Percentiles rank a stretch among this genome's conserved stretches.
Evolutionary conservation across 495 filamentous ascomycete species (phyloP).

Genomic region (Xylaria acuta): DNA sequence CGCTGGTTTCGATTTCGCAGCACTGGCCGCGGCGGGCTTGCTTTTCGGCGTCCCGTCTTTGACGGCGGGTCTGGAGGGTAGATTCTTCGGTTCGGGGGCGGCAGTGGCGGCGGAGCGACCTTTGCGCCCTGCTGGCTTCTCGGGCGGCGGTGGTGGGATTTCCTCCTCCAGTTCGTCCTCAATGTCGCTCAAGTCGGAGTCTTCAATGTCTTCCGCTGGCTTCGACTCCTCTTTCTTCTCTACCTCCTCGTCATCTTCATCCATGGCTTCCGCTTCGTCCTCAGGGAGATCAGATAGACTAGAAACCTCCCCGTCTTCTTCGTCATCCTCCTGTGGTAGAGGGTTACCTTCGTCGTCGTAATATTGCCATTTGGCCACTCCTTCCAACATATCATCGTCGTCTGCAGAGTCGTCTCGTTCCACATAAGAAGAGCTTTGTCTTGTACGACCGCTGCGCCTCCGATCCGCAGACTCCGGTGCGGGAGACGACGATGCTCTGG

Average conservation of each 20-base stretch:
- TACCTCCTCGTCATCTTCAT: slow-evolving; percentile 31
- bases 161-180: slow-evolving; percentile 36
- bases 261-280: slow-evolving; percentile 37
- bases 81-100: slow-evolving; percentile 29
- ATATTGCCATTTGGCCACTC: slow-evolving; percentile 63
- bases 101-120: slow-evolving; percentile 29
- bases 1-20: slow-evolving; percentile 34
- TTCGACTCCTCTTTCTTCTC: slow-evolving; percentile 28
- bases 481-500: slow-evolving; percentile 39
- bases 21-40: slow-evolving; percentile 32
- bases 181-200: slow-evolving; percentile 38
- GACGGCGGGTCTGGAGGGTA: slow-evolving; percentile 35
- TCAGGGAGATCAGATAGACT: slow-evolving; percentile 34
- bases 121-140: slow-evolving; percentile 35
- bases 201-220: slow-evolving; percentile 24
- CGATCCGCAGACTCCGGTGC: slow-evolving; percentile 44
- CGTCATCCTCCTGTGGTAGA: slow-evolving; percentile 32
- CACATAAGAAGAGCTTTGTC: slow-evolving; percentile 50
- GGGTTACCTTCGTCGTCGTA: slow-evolving; percentile 39
- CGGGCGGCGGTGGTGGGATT: slow-evolving; percentile 29
- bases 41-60: slow-evolving; percentile 33
- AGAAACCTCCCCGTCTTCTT: slow-evolving; percentile 31
- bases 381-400: slow-evolving; percentile 63
- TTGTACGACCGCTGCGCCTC: slow-evolving; percentile 59
- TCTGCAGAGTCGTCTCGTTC: slow-evolving; percentile 60